Evolutionary conservation across 805 yeast species (phyloP), one percentile per base, ranked within the genome.

Genomic region (Kazachstania africana): DNA sequence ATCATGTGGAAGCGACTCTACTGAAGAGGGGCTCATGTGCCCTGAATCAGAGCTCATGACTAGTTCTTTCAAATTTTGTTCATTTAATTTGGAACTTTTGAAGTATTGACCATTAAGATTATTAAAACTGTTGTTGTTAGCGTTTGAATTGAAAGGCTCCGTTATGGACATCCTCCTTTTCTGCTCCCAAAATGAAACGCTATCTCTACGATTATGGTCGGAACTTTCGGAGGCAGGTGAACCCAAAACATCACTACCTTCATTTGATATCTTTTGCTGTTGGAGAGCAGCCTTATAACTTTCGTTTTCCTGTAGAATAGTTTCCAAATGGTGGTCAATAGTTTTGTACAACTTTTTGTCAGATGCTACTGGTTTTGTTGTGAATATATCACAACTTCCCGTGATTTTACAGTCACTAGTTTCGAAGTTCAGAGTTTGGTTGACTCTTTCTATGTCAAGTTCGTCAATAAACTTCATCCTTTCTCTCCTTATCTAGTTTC

Each of bases 311-410:
- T 60, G 63, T 16, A 65, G 47, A 16, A 66, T 53, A 8, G 66
- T 54, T 37, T 78, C 80, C 36, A 83, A 66, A 47, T 82, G 88
- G 43, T 78, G 74, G 51, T 85, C 96, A 26, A 91, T 75, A 0
- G 87, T 75, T 55, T 84, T 83, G 63, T 81, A 84, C 18, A 88
- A 68, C 56, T 87, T 87, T 44, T 85, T 70, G 56, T 91, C 98
- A 1, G 88, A 69, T 1, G 91, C 83, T 16, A 87, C 83, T 1
- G 95, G 85, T 48, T 88, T 91, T 2, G 98, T 91, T 1, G 97
- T 82, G 50, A 84, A 91, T 29, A 91, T 67, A 50, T 91, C 98
- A 52, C 95, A 78, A 16, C 94, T 85, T 9, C 96, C 97, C 34
- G 72, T 70, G 24, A 91, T 74, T 43, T 69, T 77, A 47, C 80